These are phyloP conservation scores for Pythium phragmiticola DNA, from an alignment of 352 stramenopile genomes.

Conservation along the genomic window DNA sequence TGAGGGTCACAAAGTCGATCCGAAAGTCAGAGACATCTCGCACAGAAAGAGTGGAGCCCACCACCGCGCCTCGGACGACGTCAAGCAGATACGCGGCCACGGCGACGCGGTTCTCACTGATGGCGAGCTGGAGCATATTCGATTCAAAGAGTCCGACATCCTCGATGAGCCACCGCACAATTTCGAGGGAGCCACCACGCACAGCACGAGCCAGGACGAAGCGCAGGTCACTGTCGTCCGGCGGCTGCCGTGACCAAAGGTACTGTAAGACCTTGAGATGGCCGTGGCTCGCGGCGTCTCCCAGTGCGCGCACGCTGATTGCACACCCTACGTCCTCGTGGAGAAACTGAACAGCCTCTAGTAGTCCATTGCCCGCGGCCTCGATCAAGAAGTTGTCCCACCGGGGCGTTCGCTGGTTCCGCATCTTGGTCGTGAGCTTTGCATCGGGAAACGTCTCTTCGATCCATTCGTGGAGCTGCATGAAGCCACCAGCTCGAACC, in stretches of 20 bases:
- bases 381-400: constrained; percentile 5
- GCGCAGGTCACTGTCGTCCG: not conserved
- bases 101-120: not conserved
- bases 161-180: constrained; percentile 8
- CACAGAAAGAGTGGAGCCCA: not conserved
- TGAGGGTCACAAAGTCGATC: constrained; percentile 7
- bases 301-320: constrained; percentile 3
- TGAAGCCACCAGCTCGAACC: not conserved
- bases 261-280: constrained; percentile 10
- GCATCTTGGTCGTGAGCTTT: not conserved
- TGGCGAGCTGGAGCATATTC: constrained; percentile 4
- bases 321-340: constrained; percentile 7
- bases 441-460: constrained; percentile 7
- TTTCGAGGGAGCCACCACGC: not conserved
- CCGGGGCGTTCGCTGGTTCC: not conserved
- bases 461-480: constrained; percentile 1
- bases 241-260: constrained; percentile 1
- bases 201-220: constrained; percentile 7
- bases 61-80: not conserved
- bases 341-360: constrained; percentile 8
- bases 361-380: constrained; percentile 2
- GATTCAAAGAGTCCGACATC: not conserved
- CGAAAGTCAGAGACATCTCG: not conserved
- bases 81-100: constrained; percentile 8
- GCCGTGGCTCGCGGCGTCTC: not conserved